Conservation (phyloP, 1,284 basidiomycete genomes). For the Phylloboletellus chloephorus region DNA sequence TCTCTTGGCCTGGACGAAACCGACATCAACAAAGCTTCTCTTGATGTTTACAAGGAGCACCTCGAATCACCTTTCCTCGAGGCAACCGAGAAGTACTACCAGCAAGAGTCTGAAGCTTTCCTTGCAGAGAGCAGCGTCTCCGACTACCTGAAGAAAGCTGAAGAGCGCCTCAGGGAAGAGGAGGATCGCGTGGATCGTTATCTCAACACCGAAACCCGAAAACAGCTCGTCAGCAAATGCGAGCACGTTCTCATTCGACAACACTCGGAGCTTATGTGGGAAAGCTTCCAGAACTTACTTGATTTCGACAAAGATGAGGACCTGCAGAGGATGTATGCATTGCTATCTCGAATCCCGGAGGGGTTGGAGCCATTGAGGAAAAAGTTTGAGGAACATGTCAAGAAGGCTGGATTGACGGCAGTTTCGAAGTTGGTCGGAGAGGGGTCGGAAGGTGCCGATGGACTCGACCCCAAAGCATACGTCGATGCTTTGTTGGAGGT, state of each 20-base stretch:
- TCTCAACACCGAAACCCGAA: slow-evolving; percentile 83
- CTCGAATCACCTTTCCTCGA: slow-evolving; percentile 89
- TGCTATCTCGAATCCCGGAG: slow-evolving; percentile 84
- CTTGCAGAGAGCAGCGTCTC: slow-evolving; percentile 87
- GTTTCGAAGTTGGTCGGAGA: slow-evolving; percentile 80
- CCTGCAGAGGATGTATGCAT: slow-evolving; percentile 90
- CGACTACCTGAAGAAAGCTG: slow-evolving; percentile 96
- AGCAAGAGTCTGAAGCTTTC: slow-evolving; percentile 86
- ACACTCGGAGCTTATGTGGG: slow-evolving; percentile 86
- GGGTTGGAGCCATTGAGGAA: slow-evolving; percentile 90
- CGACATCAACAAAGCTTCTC: slow-evolving; percentile 87
- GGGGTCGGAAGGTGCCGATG: slow-evolving; percentile 58
- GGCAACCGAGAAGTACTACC: slow-evolving; percentile 90
- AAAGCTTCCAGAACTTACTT: slow-evolving; percentile 89
- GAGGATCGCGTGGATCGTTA: slow-evolving; percentile 95
- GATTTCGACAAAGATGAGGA: slow-evolving; percentile 94
- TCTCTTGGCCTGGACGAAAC: slow-evolving; percentile 91
- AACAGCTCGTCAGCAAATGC: slow-evolving; percentile 84
- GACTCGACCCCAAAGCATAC: slow-evolving; percentile 85
- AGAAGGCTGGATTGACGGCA: slow-evolving; percentile 79
- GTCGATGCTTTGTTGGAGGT: slow-evolving; percentile 90
- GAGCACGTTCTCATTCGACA: slow-evolving; percentile 90
- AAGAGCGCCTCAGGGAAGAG: slow-evolving; percentile 89
- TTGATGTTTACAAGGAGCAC: slow-evolving; percentile 91
- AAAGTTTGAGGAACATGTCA: slow-evolving; percentile 94